Evolutionary conservation across 768 basidiomycete genomes (phyloP).

Genomic region (Pholiota molesta): DNA sequence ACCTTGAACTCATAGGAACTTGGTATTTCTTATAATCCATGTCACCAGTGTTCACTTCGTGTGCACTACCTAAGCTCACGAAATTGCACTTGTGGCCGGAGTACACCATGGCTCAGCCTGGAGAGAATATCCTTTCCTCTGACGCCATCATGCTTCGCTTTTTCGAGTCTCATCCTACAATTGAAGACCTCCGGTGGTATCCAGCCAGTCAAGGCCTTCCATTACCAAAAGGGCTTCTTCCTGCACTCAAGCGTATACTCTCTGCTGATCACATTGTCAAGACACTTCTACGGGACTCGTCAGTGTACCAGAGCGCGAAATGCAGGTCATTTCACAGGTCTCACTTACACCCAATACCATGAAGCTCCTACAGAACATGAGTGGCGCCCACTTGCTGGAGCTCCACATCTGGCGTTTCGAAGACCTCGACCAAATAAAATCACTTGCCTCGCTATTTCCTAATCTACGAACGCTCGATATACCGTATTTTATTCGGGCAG

Average conservation of each 20-base stretch:
- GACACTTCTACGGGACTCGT: slow-evolving; percentile 20
- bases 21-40: slow-evolving; percentile 12
- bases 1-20: slow-evolving; percentile 10
- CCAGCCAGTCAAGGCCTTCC: slow-evolving; percentile 18
- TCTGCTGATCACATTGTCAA: slow-evolving; percentile 21
- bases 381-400: slow-evolving; percentile 23
- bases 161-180: slow-evolving; percentile 24
- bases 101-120: slow-evolving; percentile 2
- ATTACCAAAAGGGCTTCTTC: slow-evolving; percentile 20
- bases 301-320: slow-evolving; percentile 12
- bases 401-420: slow-evolving; percentile 26
- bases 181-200: slow-evolving; percentile 30
- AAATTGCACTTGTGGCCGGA: slow-evolving; percentile 21
- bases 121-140: slow-evolving; percentile 4
- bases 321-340: slow-evolving; percentile 24
- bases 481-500: slow-evolving; percentile 20
- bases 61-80: slow-evolving; percentile 21
- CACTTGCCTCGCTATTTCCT: slow-evolving; percentile 22
- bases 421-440: slow-evolving; percentile 20
- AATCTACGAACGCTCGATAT: slow-evolving; percentile 23
- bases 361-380: slow-evolving; percentile 20
- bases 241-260: slow-evolving; percentile 22
- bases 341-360: slow-evolving; percentile 22
- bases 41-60: slow-evolving; percentile 12
- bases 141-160: slow-evolving; percentile 23